Base-by-base conservation (phyloP, 1,284 basidiomycete species). In the Pseudozyma sp. region DNA sequence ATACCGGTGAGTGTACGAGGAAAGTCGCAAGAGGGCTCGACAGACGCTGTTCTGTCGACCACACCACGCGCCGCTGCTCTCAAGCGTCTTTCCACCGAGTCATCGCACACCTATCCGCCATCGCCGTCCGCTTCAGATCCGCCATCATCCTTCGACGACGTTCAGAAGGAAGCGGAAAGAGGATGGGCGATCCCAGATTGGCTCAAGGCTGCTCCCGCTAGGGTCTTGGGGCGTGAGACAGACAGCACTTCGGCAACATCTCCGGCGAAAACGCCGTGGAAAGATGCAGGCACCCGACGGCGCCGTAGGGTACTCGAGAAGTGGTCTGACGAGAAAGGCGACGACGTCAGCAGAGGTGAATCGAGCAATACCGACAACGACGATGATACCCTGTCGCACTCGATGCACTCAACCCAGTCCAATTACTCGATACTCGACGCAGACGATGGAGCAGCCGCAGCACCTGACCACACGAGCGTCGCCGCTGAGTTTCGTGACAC, bases 161-260 rank as follows among this genome's bases (percentile, higher is more conserved):
- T 64, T 2, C 74, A 76, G 8, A 66, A 46, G 30, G 74, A 76
- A 35, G 66, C 74, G 8, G 74, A 73, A 19, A 47, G 71, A n/a
- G 64, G 66, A 13, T 76, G 74, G 74, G 54, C 71, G 2, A 52
- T 76, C 7, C 74, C 74, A 10, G 53, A 61, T 10, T 76, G 74
- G 74, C 48, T 76, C 59, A 68, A 56, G 37, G 59, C 54, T 30
- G 70, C 74, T 16, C 68, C 74, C 7, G 54, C 50, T 29, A 54
- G 48, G 42, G 63, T 76, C 0, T 43, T 76, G 19, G 72, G 72
- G 17, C 62, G 63, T 8, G 30, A 53, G 2, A 24, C 45, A 7
- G 60, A 59, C 19, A 39, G 33, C 13, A 54, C n/a, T 7, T 24
- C 44, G 2, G n/a, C 44, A 7, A 37, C 50, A 5, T n/a, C 45